Conservation (phyloP, 164 flowering plant species). For the Berberis vulgaris region DNA sequence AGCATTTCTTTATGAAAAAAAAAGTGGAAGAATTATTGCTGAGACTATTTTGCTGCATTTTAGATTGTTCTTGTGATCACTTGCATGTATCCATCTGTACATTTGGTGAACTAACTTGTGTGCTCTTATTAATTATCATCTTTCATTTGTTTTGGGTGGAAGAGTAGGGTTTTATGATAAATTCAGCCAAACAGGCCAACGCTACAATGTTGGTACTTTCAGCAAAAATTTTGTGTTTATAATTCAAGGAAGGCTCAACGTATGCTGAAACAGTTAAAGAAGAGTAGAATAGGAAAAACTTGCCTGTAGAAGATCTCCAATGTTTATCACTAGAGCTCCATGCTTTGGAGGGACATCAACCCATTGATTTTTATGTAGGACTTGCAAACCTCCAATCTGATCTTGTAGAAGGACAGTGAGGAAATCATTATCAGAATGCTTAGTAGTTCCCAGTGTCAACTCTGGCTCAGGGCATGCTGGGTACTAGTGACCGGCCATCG, state of each 20-base stretch:
- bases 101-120: no score
- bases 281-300: neutral
- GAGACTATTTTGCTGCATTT: no score
- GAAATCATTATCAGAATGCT: constrained; percentile 24
- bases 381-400: constrained; percentile 22
- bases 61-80: no score
- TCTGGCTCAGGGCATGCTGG: constrained; percentile 26
- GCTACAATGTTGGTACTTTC: neutral
- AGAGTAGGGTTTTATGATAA: no score
- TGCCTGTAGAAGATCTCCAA: constrained; percentile 22
- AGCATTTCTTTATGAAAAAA: no score
- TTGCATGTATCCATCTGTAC: no score
- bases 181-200: no score
- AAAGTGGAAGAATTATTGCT: no score
- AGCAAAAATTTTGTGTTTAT: neutral
- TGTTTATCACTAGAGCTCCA: constrained; percentile 21
- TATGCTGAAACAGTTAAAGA: neutral
- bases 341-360: constrained; percentile 17
- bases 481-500: constrained; percentile 7
- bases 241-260: neutral
- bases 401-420: constrained; percentile 23
- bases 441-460: constrained; percentile 13
- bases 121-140: no score
- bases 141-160: no score
- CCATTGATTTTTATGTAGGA: constrained; percentile 17